Evolutionary conservation across 768 basidiomycete species (phyloP).

Genomic region (Mycena kentingensis): DNA sequence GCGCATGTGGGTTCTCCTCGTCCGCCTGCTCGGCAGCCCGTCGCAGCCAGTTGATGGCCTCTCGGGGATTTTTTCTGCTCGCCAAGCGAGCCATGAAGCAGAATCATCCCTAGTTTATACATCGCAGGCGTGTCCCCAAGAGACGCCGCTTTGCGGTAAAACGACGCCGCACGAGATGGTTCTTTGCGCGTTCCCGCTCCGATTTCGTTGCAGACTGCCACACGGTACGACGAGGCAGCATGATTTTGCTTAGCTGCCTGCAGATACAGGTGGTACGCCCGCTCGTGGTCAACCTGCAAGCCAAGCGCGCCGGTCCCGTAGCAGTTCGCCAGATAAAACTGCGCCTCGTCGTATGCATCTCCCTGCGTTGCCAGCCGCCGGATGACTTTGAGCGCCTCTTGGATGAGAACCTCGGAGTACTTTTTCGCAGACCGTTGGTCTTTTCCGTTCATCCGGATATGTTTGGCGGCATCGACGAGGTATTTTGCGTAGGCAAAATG

Average conservation of each 20-base stretch:
- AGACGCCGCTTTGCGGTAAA: constrained; percentile 96
- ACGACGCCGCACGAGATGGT: constrained; percentile 84
- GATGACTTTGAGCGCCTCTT: constrained; percentile 89
- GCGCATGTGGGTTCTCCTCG: constrained; percentile 95
- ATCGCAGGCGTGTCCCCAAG: constrained; percentile 97
- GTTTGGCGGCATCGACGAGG: constrained; percentile 96
- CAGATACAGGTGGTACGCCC: constrained; percentile 94
- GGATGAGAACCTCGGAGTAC: constrained; percentile 85
- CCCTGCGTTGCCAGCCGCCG: constrained; percentile 91
- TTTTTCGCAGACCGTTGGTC: constrained; percentile 86
- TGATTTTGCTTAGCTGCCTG: constrained; percentile 98
- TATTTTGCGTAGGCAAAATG: constrained; percentile 99
- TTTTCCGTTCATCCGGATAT: constrained; percentile 71
- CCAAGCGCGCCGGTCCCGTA: constrained; percentile 95
- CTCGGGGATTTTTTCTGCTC: constrained; percentile 85
- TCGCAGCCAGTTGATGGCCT: constrained; percentile 92
- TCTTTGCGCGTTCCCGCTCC: constrained; percentile 94
- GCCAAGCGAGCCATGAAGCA: constrained; percentile 80
- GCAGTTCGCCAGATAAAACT: constrained; percentile 98
- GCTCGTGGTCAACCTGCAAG: constrained; percentile 95
- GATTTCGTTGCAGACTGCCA: constrained; percentile 98
- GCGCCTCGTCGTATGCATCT: constrained; percentile 91
- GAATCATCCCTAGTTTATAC: constrained; percentile 99
- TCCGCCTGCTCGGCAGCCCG: constrained; percentile 97
- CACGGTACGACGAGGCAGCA: constrained; percentile 90